Evolutionary conservation across 1,284 basidiomycete genomes (phyloP).

Genomic region (Ganoderma sinense): DNA sequence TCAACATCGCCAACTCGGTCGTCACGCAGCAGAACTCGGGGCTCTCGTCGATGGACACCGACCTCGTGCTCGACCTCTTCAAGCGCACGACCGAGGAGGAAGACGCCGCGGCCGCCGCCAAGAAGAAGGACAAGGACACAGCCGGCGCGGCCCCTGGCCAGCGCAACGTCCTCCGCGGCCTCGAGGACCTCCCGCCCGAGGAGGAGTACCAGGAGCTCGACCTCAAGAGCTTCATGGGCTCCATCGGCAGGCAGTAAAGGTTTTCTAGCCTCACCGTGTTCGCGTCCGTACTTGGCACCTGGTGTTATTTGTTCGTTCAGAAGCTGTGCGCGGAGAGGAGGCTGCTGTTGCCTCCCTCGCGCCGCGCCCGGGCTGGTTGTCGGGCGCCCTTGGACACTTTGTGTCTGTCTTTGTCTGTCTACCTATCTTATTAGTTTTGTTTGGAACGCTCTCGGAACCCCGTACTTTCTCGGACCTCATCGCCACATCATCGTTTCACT

Average conservation of each 20-base stretch:
- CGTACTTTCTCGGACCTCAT: constrained; percentile 4
- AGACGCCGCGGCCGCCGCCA: constrained; percentile 61
- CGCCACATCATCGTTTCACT: constrained; percentile 1
- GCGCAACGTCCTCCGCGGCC: constrained; percentile 84
- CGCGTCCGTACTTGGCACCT: not conserved
- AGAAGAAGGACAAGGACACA: constrained; percentile 64
- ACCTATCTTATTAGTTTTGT: constrained; percentile 32
- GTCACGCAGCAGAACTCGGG: constrained; percentile 98
- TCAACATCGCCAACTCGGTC: constrained; percentile 97
- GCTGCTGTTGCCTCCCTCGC: constrained; percentile 9
- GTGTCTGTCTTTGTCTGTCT: not conserved
- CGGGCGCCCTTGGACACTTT: not conserved
- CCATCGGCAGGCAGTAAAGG: constrained; percentile 51
- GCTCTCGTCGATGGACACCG: constrained; percentile 95
- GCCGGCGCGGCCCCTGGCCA: constrained; percentile 61
- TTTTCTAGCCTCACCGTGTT: not conserved
- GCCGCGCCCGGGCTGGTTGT: not conserved
- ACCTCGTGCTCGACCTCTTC: constrained; percentile 96
- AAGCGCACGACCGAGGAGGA: constrained; percentile 79
- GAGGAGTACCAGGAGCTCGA: constrained; percentile 91
- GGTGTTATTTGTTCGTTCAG: constrained; percentile 30
- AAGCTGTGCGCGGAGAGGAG: too few relatives aligned
- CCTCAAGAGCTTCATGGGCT: constrained; percentile 85
- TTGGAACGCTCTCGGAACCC: constrained; percentile 28
- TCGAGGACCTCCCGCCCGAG: constrained; percentile 90